Conservation (phyloP, 2,329 filamentous ascomycete species). For the Xylaria polymorpha region DNA sequence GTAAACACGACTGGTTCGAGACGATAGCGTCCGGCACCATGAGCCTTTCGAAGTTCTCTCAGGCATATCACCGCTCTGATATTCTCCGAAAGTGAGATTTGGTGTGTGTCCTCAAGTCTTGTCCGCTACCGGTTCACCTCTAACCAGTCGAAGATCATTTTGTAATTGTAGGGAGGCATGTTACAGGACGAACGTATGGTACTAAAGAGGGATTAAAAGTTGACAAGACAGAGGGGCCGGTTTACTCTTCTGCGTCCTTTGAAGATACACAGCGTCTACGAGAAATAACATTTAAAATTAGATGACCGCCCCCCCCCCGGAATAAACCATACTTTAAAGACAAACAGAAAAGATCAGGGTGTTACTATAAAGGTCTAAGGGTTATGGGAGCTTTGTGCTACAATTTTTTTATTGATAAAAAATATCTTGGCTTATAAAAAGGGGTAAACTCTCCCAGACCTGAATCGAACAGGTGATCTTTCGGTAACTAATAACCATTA, state of each 20-base stretch:
- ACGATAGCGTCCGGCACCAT: conserved; percentile 6
- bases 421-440: neutral
- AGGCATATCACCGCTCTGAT: neutral
- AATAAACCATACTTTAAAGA: no score
- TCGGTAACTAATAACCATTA: no score
- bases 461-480: no score
- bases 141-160: neutral
- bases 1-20: neutral
- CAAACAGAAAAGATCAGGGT: no score
- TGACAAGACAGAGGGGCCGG: neutral
- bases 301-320: neutral
- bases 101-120: conserved; percentile 1
- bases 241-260: conserved; percentile 2
- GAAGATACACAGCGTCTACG: neutral
- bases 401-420: neutral
- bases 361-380: no score
- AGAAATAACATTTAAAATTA: neutral
- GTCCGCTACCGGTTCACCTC: conserved; percentile 1
- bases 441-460: no score
- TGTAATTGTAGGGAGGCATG: neutral
- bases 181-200: neutral
- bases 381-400: no score
- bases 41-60: conserved; percentile 4
- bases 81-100: neutral
- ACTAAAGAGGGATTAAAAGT: neutral